These are phyloP conservation scores for Polytolypa hystricis DNA, from an alignment of 2,329 filamentous ascomycete genomes.

Conservation along the genomic window DNA sequence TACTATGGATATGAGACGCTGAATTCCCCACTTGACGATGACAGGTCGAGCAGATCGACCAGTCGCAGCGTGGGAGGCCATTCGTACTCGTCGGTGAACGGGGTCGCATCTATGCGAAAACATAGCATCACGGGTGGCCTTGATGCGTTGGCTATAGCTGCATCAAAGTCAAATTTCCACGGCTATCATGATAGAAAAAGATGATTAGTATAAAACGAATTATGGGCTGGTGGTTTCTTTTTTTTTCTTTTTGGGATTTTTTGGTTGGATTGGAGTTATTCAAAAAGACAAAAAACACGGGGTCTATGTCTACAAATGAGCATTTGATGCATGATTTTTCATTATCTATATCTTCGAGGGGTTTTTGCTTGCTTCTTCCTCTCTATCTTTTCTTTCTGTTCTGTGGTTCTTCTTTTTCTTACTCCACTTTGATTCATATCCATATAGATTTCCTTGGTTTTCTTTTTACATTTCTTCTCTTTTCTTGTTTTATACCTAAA, in stretches of 20 bases:
- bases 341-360: too few relatives aligned
- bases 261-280: too few relatives aligned
- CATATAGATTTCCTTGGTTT: too few relatives aligned
- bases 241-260: too few relatives aligned
- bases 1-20: background rate
- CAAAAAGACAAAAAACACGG: too few relatives aligned
- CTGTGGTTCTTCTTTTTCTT: conserved; percentile 6
- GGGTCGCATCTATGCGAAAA: conserved; percentile 3
- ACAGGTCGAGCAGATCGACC: conserved; percentile 4
- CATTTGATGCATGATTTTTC: too few relatives aligned
- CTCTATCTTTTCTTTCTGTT: conserved; percentile 9
- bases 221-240: too few relatives aligned
- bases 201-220: background rate
- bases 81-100: conserved; percentile 1
- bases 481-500: too few relatives aligned
- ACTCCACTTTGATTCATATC: conserved; percentile 2
- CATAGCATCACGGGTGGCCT: conserved; percentile 7
- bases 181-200: conserved; percentile 3
- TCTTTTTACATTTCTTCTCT: too few relatives aligned
- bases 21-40: conserved; percentile 3
- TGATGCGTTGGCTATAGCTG: conserved; percentile 9
- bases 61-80: conserved; percentile 4
- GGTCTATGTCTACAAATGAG: too few relatives aligned
- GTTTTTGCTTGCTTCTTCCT: too few relatives aligned
- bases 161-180: conserved; percentile 4